phyloP scores from a whole-genome alignment of 169 alveolate genomes.

The Cryptosporidium canis region DNA sequence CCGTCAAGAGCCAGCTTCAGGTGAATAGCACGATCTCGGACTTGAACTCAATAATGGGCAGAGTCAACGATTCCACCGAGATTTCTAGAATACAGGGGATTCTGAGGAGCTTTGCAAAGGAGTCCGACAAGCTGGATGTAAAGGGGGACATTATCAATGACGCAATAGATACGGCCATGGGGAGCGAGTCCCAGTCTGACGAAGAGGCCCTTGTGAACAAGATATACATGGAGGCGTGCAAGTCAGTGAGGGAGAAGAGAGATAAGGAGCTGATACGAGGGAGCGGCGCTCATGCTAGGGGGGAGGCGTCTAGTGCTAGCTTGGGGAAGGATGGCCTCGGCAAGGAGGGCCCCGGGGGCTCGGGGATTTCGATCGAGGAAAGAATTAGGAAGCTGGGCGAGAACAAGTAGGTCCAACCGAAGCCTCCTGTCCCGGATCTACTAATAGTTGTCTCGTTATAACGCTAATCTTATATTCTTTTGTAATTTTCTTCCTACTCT shows the following conservation, averaged over 20 bases:
- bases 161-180: constrained; percentile 41
- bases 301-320: neutral
- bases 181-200: constrained; percentile 14
- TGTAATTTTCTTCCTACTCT: neutral
- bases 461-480: neutral
- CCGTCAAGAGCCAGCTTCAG: constrained; percentile 62
- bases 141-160: constrained; percentile 59
- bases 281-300: neutral
- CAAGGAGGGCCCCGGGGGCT: neutral
- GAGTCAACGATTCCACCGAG: constrained; percentile 47
- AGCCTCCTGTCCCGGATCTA: neutral
- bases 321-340: neutral
- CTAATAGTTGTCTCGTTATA: neutral
- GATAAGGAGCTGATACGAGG: neutral
- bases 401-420: neutral
- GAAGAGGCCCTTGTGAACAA: constrained; percentile 34
- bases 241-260: neutral
- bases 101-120: constrained; percentile 49
- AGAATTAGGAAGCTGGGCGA: constrained; percentile 43
- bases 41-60: constrained; percentile 48
- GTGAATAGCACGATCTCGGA: constrained; percentile 43
- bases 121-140: constrained; percentile 49
- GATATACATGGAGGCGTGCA: constrained; percentile 23
- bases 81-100: constrained; percentile 32
- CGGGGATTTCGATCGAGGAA: constrained; percentile 34